Percentiles rank a stretch among this genome's conserved stretches.
phyloP scores from a whole-genome alignment of 345 rosid genomes.

The thale cress (Arabidopsis thaliana) region DNA sequence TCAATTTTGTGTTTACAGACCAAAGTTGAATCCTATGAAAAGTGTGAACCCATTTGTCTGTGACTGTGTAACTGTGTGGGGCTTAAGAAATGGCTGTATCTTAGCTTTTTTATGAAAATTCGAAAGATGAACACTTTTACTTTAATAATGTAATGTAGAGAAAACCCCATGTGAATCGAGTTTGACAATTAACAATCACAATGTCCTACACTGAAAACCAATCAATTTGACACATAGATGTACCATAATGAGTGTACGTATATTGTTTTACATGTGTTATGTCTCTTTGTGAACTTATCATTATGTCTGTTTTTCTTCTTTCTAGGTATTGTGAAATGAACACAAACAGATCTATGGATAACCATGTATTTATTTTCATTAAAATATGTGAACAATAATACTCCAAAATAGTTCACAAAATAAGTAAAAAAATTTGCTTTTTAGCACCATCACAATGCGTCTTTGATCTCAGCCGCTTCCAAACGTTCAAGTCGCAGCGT shows the following conservation, averaged over 20 bases:
- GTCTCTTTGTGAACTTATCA: constrained; percentile 43
- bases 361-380: background rate
- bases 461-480: background rate
- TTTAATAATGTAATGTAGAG: constrained; percentile 34
- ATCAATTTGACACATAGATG: constrained; percentile 33
- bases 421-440: background rate
- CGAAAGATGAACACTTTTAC: constrained; percentile 32
- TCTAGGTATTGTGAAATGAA: constrained; percentile 29
- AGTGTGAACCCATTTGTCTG: constrained; percentile 36
- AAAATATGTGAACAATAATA: background rate
- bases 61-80: constrained; percentile 38
- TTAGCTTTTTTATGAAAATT: constrained; percentile 25
- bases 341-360: constrained; percentile 26
- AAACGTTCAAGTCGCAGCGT: background rate
- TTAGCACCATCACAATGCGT: background rate
- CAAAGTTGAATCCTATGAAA: constrained; percentile 18
- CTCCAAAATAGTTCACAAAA: too few species aligned
- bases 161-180: constrained; percentile 39
- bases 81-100: constrained; percentile 42
- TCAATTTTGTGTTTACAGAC: background rate
- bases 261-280: constrained; percentile 44
- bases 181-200: constrained; percentile 46
- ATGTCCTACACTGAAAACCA: constrained; percentile 43
- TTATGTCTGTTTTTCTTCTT: constrained; percentile 16
- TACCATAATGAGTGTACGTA: constrained; percentile 34